Evolutionary conservation across 495 filamentous ascomycete genomes (phyloP).

Genomic region (Hypoxylon crocopeplum): DNA sequence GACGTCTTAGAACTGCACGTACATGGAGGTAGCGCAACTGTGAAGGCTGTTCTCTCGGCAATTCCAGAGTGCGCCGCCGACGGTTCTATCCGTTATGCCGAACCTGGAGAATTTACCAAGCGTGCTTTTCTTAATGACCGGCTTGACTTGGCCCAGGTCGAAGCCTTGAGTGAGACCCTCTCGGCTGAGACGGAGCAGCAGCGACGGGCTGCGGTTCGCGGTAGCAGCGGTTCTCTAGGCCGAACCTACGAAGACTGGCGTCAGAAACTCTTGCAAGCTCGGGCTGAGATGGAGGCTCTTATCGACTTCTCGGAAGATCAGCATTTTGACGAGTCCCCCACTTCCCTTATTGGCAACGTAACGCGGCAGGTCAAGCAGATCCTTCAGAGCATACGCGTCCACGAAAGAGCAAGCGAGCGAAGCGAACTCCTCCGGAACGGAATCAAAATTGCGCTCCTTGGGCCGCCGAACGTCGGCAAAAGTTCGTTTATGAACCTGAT

Average conservation of each 20-base stretch:
- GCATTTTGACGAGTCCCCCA: slow-evolving; percentile 89
- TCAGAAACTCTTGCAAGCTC: slow-evolving; percentile 73
- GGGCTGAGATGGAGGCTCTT: slow-evolving; percentile 90
- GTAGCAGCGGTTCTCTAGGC: slow-evolving; percentile 72
- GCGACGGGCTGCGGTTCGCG: slow-evolving; percentile 81
- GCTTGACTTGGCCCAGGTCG: slow-evolving; percentile 89
- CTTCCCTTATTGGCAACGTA: slow-evolving; percentile 72
- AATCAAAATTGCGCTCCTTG: slow-evolving; percentile 83
- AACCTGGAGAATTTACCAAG: slow-evolving; percentile 94
- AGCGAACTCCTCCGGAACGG: slow-evolving; percentile 87
- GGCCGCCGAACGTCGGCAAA: slow-evolving; percentile 94
- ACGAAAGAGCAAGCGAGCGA: slow-evolving; percentile 77
- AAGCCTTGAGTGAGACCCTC: slow-evolving; percentile 85
- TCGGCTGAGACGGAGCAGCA: slow-evolving; percentile 93
- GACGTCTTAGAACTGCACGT: slow-evolving; percentile 92
- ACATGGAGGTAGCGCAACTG: slow-evolving; percentile 89
- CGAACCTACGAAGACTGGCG: slow-evolving; percentile 87
- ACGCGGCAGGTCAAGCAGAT: slow-evolving; percentile 66
- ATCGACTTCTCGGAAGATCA: slow-evolving; percentile 99
- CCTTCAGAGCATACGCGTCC: slow-evolving; percentile 64
- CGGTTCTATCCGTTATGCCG: slow-evolving; percentile 78
- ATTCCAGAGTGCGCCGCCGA: slow-evolving; percentile 59
- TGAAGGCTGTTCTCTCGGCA: slow-evolving; percentile 81
- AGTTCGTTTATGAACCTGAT: slow-evolving; percentile 90
- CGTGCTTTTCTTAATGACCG: slow-evolving; percentile 89